These are phyloP conservation scores for Kwoniella botswanensis DNA, from an alignment of 768 basidiomycete species.

Conservation along the genomic window DNA sequence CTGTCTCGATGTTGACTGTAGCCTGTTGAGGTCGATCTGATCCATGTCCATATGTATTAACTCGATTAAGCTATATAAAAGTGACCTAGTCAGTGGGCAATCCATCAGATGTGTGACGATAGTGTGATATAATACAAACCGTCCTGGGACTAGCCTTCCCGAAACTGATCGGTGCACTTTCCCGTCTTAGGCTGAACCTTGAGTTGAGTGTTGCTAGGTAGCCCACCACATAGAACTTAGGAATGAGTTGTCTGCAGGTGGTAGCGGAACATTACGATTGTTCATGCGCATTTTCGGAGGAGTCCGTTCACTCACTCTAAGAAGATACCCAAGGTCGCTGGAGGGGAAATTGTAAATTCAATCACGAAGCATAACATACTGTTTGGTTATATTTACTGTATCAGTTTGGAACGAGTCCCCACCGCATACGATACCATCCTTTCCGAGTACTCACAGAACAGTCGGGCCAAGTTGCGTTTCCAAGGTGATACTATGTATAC, in stretches of 20 bases:
- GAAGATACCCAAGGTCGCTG: conserved; percentile 16
- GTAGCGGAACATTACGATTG: neutral
- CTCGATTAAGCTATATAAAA: neutral
- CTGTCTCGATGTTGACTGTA: conserved; percentile 12
- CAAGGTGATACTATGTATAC: conserved; percentile 16
- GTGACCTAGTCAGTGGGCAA: too few species aligned
- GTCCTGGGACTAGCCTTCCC: neutral
- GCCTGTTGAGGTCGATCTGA: conserved; percentile 9
- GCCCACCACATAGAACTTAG: conserved; percentile 26
- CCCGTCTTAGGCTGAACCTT: conserved; percentile 16
- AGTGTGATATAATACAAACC: neutral
- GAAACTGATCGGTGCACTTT: neutral
- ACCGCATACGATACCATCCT: neutral
- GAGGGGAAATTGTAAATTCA: conserved; percentile 30
- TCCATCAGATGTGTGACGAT: too few species aligned
- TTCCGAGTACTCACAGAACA: conserved; percentile 10
- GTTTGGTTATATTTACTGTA: neutral
- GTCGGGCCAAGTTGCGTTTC: conserved; percentile 27
- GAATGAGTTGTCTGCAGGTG: conserved; percentile 17
- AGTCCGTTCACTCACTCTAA: conserved; percentile 20
- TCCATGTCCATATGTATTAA: neutral
- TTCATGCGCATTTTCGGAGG: neutral
- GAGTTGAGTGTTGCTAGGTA: conserved; percentile 26
- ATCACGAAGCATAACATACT: conserved; percentile 21
- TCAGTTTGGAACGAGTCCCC: neutral